A percentile compares a stretch with the other conserved stretches of the same genome.
These are phyloP conservation scores for Rhypophila decipiens DNA, from an alignment of 495 filamentous ascomycete species.

Conservation along the genomic window DNA sequence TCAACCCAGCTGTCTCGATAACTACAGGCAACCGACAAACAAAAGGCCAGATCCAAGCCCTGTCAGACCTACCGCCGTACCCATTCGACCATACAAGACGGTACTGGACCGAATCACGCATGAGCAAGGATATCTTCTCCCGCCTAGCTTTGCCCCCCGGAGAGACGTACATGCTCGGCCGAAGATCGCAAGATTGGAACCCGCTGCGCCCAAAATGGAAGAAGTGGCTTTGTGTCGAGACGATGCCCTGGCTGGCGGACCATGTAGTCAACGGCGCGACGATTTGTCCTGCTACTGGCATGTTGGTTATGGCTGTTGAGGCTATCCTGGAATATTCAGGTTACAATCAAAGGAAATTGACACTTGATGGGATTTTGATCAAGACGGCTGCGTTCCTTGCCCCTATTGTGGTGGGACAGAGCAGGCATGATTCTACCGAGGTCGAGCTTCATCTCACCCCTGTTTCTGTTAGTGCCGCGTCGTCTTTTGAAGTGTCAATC, in stretches of 20 bases:
- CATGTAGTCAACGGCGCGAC: slow-evolving; percentile 29
- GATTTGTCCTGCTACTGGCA: slow-evolving; percentile 53
- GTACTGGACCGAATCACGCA: slow-evolving; percentile 35
- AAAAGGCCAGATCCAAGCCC: slow-evolving; percentile 10
- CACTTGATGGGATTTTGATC: slow-evolving; percentile 24
- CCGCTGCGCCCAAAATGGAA: slow-evolving; percentile 37
- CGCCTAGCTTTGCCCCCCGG: slow-evolving; percentile 14
- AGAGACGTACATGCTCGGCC: slow-evolving; percentile 40
- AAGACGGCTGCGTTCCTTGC: slow-evolving; percentile 28
- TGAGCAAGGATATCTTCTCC: slow-evolving; percentile 36
- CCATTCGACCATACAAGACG: slow-evolving; percentile 30
- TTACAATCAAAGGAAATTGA: slow-evolving; percentile 2
- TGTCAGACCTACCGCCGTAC: slow-evolving; percentile 27
- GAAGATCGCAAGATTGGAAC: slow-evolving; percentile 27
- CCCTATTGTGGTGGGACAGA: slow-evolving; percentile 26
- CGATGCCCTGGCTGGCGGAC: slow-evolving; percentile 43
- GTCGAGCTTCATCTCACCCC: slow-evolving; percentile 24
- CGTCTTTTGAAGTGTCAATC: slow-evolving; percentile 22
- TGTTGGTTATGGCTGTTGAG: slow-evolving; percentile 49
- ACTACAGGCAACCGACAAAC: neutral
- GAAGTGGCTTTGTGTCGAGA: slow-evolving; percentile 28
- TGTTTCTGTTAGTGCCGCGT: slow-evolving; percentile 5
- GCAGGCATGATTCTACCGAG: slow-evolving; percentile 22
- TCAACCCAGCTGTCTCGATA: no score
- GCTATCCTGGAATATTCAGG: slow-evolving; percentile 17